Percentiles rank a stretch among this genome's conserved stretches.
Conservation (phyloP, 306 rosid species). For the Carpinus viminea region DNA sequence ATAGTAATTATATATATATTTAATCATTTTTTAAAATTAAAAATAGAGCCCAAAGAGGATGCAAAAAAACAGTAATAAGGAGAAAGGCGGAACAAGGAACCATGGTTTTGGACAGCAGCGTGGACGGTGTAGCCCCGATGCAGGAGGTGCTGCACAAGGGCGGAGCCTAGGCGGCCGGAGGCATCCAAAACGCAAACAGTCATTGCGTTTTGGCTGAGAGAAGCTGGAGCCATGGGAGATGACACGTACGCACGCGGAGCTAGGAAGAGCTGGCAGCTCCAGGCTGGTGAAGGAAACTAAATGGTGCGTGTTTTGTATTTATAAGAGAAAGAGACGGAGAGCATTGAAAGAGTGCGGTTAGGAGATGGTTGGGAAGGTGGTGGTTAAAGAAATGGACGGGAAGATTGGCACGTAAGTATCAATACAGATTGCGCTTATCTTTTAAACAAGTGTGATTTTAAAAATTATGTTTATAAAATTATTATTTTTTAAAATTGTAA, state of each 20-base stretch:
- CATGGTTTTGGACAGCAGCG: constrained; percentile 65
- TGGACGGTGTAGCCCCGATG: constrained; percentile 72
- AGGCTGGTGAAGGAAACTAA: neutral
- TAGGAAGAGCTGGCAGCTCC: neutral
- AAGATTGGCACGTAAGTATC: neutral
- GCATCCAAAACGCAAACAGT: constrained; percentile 85
- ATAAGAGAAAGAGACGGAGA: neutral
- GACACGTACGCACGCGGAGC: too few relatives aligned
- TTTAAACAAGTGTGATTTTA: too few relatives aligned
- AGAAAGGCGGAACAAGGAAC: constrained; percentile 11
- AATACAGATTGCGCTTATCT: too few relatives aligned
- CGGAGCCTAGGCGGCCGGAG: constrained; percentile 55
- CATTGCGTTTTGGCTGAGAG: constrained; percentile 30
- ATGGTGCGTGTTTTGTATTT: neutral
- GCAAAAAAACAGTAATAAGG: neutral
- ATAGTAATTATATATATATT: neutral
- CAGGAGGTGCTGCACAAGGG: constrained; percentile 53
- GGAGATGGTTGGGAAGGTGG: neutral
- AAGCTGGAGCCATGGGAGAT: constrained; percentile 33
- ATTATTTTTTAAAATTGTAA: too few relatives aligned
- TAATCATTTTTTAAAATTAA: neutral
- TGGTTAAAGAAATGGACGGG: neutral
- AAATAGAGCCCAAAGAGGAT: too few relatives aligned
- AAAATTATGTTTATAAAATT: too few relatives aligned
- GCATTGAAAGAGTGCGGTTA: constrained; percentile 1